Evolutionary conservation across 306 rosid genomes (phyloP).

Genomic region (Cucurbita ficifolia): DNA sequence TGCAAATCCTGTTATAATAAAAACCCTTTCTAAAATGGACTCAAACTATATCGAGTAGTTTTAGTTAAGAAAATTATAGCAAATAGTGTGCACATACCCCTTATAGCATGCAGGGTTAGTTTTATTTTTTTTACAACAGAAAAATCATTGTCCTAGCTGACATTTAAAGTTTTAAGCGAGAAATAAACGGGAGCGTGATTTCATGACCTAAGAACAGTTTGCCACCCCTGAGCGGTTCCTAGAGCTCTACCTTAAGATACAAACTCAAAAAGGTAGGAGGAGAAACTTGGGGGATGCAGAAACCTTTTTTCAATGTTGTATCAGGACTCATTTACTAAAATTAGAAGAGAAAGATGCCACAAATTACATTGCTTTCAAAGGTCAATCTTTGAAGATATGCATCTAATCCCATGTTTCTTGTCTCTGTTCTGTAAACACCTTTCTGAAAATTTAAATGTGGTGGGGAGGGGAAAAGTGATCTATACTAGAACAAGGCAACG

Average conservation of each 20-base stretch:
- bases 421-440: neutral
- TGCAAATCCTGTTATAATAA: slow-evolving; percentile 46
- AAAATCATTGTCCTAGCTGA: neutral
- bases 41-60: neutral
- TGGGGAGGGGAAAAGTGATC: neutral
- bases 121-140: neutral
- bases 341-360: neutral
- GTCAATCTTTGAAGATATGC: neutral
- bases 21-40: neutral
- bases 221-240: neutral
- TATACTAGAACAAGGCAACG: neutral
- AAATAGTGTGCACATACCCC: neutral
- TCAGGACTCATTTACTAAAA: neutral
- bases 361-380: neutral
- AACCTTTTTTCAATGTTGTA: neutral
- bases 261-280: neutral
- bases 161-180: no score
- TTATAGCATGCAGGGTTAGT: neutral
- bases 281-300: neutral
- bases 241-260: neutral
- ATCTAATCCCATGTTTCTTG: neutral
- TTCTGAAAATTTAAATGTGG: neutral
- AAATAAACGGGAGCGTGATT: no score
- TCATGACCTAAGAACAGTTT: neutral
- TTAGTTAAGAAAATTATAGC: neutral